Percentiles rank a stretch among this genome's conserved stretches.
phyloP scores from a whole-genome alignment of 805 yeast genomes.

The Zygoascus bituminiphila region DNA sequence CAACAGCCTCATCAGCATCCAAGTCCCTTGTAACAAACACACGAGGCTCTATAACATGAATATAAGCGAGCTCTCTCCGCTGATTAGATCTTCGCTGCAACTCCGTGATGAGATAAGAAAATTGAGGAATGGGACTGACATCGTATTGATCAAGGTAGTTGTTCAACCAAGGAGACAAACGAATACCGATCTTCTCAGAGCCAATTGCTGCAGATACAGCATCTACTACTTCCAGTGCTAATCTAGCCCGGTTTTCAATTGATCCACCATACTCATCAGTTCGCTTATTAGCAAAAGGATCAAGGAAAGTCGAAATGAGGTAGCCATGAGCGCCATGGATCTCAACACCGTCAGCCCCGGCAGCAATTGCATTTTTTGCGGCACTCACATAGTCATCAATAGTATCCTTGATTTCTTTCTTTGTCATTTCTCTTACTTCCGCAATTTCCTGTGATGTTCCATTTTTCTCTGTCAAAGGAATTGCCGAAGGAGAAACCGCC shows the following conservation, averaged over 20 bases:
- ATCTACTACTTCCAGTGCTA: conserved; percentile 41
- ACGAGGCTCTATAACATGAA: conserved; percentile 42
- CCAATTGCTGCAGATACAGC: conserved; percentile 32
- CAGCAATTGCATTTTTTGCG: conserved; percentile 43
- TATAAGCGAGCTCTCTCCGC: conserved; percentile 35
- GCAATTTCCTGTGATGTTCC: conserved; percentile 7
- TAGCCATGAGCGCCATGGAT: conserved; percentile 62
- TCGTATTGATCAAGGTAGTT: conserved; percentile 26
- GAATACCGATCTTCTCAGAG: conserved; percentile 29
- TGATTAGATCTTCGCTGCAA: conserved; percentile 32
- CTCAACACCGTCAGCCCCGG: conserved; percentile 57
- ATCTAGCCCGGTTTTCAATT: conserved; percentile 47
- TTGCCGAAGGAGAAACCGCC: conserved; percentile 19
- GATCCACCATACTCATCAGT: conserved; percentile 59
- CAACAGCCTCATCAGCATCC: not conserved
- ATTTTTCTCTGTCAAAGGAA: conserved; percentile 4
- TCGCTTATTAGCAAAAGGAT: conserved; percentile 39
- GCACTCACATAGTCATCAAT: conserved; percentile 37
- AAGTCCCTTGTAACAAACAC: conserved; percentile 21
- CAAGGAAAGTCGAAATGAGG: conserved; percentile 40
- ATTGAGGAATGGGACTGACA: conserved; percentile 32
- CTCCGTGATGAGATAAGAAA: conserved; percentile 35
- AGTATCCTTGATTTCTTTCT: conserved; percentile 33
- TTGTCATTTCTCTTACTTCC: conserved; percentile 32
- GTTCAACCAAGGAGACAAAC: conserved; percentile 34